phyloP scores from a whole-genome alignment of 2,329 filamentous ascomycete genomes.

The Chrysosporium keratinophilum region DNA sequence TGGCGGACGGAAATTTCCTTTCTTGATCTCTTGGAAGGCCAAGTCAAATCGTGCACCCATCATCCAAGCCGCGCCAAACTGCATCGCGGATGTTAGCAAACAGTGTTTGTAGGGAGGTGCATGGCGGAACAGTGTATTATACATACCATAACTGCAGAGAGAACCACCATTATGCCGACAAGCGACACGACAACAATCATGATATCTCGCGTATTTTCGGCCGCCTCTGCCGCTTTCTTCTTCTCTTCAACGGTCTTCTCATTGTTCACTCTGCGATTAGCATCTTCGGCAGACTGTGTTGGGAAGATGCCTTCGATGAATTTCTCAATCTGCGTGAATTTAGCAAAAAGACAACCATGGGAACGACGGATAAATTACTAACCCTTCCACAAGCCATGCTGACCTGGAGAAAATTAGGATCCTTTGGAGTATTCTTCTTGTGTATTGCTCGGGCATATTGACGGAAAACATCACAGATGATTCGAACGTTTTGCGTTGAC shows the following conservation, averaged over 20 bases:
- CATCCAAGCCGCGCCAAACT: slow-evolving; percentile 70
- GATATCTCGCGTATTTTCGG: slow-evolving; percentile 43
- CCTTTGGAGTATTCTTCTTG: slow-evolving; percentile 84
- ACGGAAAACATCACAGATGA: slow-evolving; percentile 73
- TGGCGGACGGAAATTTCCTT: slow-evolving; percentile 39
- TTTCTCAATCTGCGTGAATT: slow-evolving; percentile 62
- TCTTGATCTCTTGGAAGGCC: slow-evolving; percentile 47
- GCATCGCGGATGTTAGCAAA: slow-evolving; percentile 11
- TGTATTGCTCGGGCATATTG: slow-evolving; percentile 70
- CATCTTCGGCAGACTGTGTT: slow-evolving; percentile 58
- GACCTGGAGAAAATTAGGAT: slow-evolving; percentile 86
- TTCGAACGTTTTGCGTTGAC: slow-evolving; percentile 77
- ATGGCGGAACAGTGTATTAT: slow-evolving; percentile 5
- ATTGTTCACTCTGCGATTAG: slow-evolving; percentile 36
- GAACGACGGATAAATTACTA: slow-evolving; percentile 20
- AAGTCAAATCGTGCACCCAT: slow-evolving; percentile 76
- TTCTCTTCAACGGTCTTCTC: slow-evolving; percentile 47
- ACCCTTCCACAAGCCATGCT: slow-evolving; percentile 83
- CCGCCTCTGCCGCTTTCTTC: slow-evolving; percentile 39
- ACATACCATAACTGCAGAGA: slow-evolving; percentile 72
- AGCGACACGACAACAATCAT: slow-evolving; percentile 41
- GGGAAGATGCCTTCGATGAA: slow-evolving; percentile 94
- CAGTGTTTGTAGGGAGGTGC: not conserved
- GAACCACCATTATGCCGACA: slow-evolving; percentile 56
- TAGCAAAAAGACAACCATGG: slow-evolving; percentile 6